These are phyloP conservation scores for Amanita subjunquillea DNA, from an alignment of 768 basidiomycete species.

Conservation along the genomic window DNA sequence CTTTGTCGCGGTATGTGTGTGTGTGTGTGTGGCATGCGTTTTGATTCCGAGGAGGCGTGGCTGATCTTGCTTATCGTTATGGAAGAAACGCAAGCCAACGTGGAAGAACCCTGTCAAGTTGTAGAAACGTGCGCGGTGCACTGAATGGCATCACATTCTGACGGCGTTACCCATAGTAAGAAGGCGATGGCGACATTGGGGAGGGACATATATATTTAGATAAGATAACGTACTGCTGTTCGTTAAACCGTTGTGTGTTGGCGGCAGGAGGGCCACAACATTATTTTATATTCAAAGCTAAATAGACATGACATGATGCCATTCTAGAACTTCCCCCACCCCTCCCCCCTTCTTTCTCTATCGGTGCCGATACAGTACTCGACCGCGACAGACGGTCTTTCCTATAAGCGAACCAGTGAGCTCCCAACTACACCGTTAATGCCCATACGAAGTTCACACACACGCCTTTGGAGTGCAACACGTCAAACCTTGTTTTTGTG, in stretches of 20 bases:
- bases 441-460: neutral
- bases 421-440: neutral
- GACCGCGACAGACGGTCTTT: too few species aligned
- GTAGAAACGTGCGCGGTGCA: slow-evolving; percentile 4
- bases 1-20: slow-evolving; percentile 42
- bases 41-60: neutral
- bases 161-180: too few species aligned
- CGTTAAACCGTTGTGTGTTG: neutral
- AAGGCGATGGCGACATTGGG: too few species aligned
- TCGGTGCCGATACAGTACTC: neutral
- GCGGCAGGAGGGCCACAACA: too few species aligned
- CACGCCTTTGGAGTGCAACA: neutral
- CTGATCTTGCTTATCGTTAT: neutral
- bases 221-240: neutral
- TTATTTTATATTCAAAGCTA: too few species aligned
- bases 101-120: slow-evolving; percentile 8
- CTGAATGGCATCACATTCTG: too few species aligned
- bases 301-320: neutral
- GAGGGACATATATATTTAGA: too few species aligned
- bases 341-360: too few species aligned
- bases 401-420: too few species aligned
- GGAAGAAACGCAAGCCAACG: slow-evolving; percentile 10
- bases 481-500: neutral
- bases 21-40: slow-evolving; percentile 11
- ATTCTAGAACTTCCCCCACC: neutral